phyloP scores from a whole-genome alignment of 108 stramenopile species.

The Pseudonitzschia delicatissima region DNA sequence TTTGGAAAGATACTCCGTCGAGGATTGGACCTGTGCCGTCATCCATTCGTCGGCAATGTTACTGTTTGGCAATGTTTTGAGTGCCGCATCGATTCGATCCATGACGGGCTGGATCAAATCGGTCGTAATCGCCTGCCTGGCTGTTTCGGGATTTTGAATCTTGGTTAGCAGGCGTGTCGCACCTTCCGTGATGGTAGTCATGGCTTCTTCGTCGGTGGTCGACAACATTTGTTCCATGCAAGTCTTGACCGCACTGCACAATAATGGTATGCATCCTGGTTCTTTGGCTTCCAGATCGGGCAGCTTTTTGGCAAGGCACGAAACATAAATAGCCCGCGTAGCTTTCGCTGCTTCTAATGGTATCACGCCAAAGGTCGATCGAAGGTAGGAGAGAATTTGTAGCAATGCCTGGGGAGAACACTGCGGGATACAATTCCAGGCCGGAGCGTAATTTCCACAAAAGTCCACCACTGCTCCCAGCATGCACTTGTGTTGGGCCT shows the following conservation, averaged over 20 bases:
- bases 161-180: conserved; percentile 40
- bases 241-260: conserved; percentile 16
- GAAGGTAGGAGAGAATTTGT: conserved; percentile 37
- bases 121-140: conserved; percentile 17
- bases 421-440: conserved; percentile 35
- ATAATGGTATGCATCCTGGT: background rate
- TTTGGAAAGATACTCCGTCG: conserved; percentile 35
- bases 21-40: conserved; percentile 13
- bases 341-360: conserved; percentile 27
- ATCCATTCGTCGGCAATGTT: background rate
- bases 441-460: conserved; percentile 43
- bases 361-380: conserved; percentile 1
- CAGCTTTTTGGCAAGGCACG: conserved; percentile 13
- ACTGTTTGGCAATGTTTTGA: conserved; percentile 24
- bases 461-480: conserved; percentile 34
- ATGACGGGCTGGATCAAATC: conserved; percentile 31
- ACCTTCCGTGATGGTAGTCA: conserved; percentile 52
- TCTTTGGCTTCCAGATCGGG: conserved; percentile 9
- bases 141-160: conserved; percentile 25
- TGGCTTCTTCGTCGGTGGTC: conserved; percentile 35
- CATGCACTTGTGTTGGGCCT: conserved; percentile 17
- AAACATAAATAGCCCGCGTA: conserved; percentile 19
- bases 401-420: conserved; percentile 41
- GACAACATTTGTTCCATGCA: conserved; percentile 45
- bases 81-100: conserved; percentile 23